phyloP scores from a whole-genome alignment of 73 alveolate genomes.

The Symbiodinium natans region DNA sequence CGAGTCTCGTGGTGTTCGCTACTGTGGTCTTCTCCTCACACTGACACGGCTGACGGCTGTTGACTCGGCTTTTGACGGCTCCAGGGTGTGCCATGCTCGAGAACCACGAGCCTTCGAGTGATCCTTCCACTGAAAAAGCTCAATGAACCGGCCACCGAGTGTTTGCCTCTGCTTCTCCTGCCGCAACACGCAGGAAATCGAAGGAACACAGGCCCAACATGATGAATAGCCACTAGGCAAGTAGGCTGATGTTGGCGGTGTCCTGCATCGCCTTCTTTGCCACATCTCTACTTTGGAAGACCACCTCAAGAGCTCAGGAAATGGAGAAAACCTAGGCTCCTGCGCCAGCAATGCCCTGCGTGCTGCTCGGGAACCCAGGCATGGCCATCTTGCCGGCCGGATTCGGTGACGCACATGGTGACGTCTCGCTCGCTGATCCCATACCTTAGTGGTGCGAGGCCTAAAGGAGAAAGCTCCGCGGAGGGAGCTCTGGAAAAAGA shows the following conservation, averaged over 20 bases:
- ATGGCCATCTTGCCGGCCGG: conserved; percentile 53
- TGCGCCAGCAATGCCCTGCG: background rate
- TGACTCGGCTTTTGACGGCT: background rate
- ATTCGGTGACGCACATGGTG: conserved; percentile 71
- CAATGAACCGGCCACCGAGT: conserved; percentile 49
- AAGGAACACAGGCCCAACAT: background rate
- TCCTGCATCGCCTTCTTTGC: conserved; percentile 34
- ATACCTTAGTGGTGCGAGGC: background rate
- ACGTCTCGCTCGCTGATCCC: conserved; percentile 30
- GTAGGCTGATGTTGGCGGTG: background rate
- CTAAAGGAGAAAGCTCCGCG: background rate
- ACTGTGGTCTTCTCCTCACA: conserved; percentile 1
- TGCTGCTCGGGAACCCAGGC: conserved; percentile 24
- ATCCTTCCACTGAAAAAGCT: conserved; percentile 45
- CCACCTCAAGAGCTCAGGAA: background rate
- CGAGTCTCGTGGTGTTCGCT: conserved; percentile 44
- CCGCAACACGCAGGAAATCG: background rate
- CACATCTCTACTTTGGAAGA: conserved; percentile 16
- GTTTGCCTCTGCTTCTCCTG: conserved; percentile 54
- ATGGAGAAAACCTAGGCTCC: background rate
- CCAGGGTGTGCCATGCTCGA: background rate
- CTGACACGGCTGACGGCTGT: background rate
- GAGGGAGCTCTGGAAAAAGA: no score
- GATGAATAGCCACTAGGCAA: background rate
- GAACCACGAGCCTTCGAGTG: conserved; percentile 54